Base-by-base conservation (phyloP, 495 filamentous ascomycete species). In the Sabuloglossum arenarium region DNA sequence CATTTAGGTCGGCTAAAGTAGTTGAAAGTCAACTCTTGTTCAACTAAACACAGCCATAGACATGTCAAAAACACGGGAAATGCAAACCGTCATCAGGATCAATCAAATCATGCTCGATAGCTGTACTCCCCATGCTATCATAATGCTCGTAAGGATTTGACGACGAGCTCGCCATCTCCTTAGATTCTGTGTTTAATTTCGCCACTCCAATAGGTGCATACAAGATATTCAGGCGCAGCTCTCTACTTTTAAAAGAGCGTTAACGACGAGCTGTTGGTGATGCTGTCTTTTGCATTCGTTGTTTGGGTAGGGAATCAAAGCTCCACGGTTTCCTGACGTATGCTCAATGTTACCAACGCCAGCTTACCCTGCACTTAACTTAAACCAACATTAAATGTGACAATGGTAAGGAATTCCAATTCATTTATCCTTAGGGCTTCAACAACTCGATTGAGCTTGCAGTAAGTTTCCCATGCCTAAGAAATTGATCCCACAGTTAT, bases 41-140 rank as follows among this genome's bases (percentile, higher is more conserved):
- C 11, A 51, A 16, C 6, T 56, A 25, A 58, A 43, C n/a, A n/a
- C n/a, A n/a, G n/a, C n/a, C n/a, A n/a, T n/a, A n/a, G n/a, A n/a
- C n/a, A n/a, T 50, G 24, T 39, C 6, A 53, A 55, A 30, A 28
- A 46, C 6, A 56, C 32, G 30, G n/a, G 45, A 55, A 31, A 31
- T 39, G 31, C 53, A 23, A 62, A 95, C 91, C 86, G 72, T 96
- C 86, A 71, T 97, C 90, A 3, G 90, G 87, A 67, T 98, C 91
- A 69, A 97, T 95, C 61, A 94, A 69, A 63, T 95, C 88, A 61
- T 88, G 81, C 59, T 90, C 87, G 53, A 90, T 76, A 31, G 57
- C 32, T 43, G 42, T 82, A 12, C 45, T 49, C 23, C 45, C 72
- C n/a, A 84, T 79, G 59, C 77, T 74, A 65, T 84, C 77, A 65